Evolutionary conservation across 306 rosid species (phyloP).

Genomic region (Hippophae tibetana): DNA sequence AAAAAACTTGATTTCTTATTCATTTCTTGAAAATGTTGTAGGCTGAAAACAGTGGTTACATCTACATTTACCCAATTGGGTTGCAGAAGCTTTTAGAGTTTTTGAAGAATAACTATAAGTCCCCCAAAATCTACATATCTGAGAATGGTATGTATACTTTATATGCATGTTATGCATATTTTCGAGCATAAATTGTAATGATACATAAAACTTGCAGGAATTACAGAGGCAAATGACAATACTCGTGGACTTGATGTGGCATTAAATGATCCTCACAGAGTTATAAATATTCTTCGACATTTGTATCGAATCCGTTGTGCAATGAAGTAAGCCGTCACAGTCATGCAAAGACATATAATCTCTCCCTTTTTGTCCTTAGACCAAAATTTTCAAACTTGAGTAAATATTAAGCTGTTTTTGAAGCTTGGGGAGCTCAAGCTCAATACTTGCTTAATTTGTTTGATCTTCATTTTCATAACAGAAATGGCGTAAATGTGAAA

Average conservation of each 20-base stretch:
- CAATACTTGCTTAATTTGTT: background rate
- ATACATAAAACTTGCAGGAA: background rate
- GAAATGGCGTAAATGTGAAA: slow-evolving; percentile 25
- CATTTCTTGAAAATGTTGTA: too few relatives aligned
- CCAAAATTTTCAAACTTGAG: too few relatives aligned
- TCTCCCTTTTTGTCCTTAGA: too few relatives aligned
- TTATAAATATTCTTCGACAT: background rate
- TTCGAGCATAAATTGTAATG: too few relatives aligned
- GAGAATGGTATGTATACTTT: slow-evolving; percentile 12
- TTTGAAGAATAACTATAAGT: slow-evolving; percentile 8
- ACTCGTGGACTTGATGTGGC: background rate
- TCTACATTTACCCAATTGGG: slow-evolving; percentile 17
- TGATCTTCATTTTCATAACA: background rate
- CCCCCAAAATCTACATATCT: slow-evolving; percentile 15
- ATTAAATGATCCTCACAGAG: slow-evolving; percentile 1
- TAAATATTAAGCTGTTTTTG: too few relatives aligned
- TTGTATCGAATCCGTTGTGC: slow-evolving; percentile 7
- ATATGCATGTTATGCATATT: too few relatives aligned
- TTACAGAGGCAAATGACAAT: slow-evolving; percentile 6
- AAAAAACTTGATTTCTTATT: background rate
- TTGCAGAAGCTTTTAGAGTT: slow-evolving; percentile 15
- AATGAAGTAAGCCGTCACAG: slow-evolving; percentile 4
- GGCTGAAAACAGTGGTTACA: slow-evolving; percentile 9
- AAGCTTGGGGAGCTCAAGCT: too few relatives aligned
- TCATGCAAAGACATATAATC: too few relatives aligned